Evolutionary conservation across 352 stramenopile genomes (phyloP).

Genomic region (Phytopythium helicoides): DNA sequence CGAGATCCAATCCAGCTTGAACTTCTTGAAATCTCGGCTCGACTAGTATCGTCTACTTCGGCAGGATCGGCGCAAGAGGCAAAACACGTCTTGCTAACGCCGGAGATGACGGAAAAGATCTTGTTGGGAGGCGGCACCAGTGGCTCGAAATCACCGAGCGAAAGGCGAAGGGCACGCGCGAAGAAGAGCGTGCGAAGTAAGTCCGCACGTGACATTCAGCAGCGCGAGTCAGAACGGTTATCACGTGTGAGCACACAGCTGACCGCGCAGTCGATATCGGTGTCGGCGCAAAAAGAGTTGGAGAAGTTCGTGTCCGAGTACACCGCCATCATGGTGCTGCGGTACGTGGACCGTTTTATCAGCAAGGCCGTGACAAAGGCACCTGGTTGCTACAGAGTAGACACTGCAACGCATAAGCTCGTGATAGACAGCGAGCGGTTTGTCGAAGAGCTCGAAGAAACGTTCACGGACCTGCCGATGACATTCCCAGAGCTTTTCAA

Average conservation of each 20-base stretch:
- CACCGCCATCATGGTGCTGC: conserved; percentile 79
- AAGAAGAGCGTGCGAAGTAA: conserved; percentile 16
- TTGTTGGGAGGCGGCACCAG: conserved; percentile 15
- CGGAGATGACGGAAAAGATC: conserved; percentile 18
- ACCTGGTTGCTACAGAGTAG: conserved; percentile 64
- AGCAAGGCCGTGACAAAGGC: conserved; percentile 69
- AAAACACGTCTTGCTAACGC: conserved; percentile 1
- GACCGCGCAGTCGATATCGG: conserved; percentile 58
- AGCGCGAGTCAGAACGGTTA: conserved; percentile 47
- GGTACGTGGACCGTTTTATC: conserved; percentile 79
- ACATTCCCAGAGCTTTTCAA: conserved; percentile 58
- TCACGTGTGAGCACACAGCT: conserved; percentile 59
- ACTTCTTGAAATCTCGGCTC: neutral
- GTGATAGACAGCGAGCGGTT: conserved; percentile 74
- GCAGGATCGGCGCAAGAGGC: neutral
- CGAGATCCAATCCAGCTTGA: neutral
- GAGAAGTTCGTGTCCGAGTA: conserved; percentile 69
- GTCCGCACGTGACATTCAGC: conserved; percentile 37
- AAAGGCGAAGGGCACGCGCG: conserved; percentile 6
- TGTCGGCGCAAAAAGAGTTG: conserved; percentile 70
- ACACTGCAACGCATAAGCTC: conserved; percentile 28
- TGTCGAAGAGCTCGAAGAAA: conserved; percentile 58
- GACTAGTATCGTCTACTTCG: neutral
- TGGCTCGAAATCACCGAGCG: conserved; percentile 20
- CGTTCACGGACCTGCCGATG: conserved; percentile 55